Conservation (phyloP, 1,284 basidiomycete genomes). For the Crepidotus sp. region DNA sequence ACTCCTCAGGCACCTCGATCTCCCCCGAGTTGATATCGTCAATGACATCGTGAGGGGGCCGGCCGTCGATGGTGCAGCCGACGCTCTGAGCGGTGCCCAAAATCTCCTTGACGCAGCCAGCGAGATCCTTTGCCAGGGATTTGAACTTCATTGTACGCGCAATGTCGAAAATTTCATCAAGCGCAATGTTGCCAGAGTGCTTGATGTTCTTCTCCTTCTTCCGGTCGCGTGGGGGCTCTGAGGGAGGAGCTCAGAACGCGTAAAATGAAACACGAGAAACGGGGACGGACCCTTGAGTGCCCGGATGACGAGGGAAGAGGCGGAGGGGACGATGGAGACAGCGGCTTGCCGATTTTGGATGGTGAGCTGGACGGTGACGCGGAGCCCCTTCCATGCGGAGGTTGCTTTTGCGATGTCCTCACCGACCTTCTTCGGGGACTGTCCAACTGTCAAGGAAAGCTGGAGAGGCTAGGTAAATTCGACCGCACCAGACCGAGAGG, state of each 20-base stretch:
- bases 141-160: constrained; percentile 96
- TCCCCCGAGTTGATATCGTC: constrained; percentile 95
- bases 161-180: constrained; percentile 94
- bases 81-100: constrained; percentile 89
- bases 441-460: constrained; percentile 12
- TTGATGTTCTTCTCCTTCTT: constrained; percentile 99
- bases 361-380: constrained; percentile 97
- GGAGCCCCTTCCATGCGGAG: constrained; percentile 98
- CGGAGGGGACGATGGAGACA: constrained; percentile 95
- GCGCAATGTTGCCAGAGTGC: constrained; percentile 90
- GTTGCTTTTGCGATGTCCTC: constrained; percentile 99
- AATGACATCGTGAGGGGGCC: constrained; percentile 91
- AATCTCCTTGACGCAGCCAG: constrained; percentile 91
- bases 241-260: constrained; percentile 4
- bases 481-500: constrained; percentile 98
- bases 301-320: constrained; percentile 96
- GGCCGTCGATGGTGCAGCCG: constrained; percentile 95
- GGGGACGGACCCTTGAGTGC: constrained; percentile 82
- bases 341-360: constrained; percentile 99
- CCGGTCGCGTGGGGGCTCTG: constrained; percentile 97
- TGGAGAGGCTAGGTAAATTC: constrained; percentile 18
- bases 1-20: constrained; percentile 88
- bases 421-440: constrained; percentile 99
- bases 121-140: constrained; percentile 88
- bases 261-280: background rate